These are phyloP conservation scores for Hypomontagnella submonticulosa DNA, from an alignment of 495 filamentous ascomycete species.

Conservation along the genomic window DNA sequence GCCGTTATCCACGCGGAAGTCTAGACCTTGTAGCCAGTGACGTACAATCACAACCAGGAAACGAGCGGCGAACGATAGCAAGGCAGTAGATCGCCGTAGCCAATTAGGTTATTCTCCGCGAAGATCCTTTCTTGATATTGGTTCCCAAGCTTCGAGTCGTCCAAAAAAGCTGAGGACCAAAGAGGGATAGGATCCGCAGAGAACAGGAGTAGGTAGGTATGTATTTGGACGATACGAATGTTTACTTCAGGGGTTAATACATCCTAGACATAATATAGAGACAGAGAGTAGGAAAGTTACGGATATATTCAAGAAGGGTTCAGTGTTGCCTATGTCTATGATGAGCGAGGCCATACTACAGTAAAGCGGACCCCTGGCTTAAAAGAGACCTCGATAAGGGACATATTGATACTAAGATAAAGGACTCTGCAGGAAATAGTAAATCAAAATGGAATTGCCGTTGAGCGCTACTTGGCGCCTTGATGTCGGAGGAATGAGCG, in stretches of 20 bases:
- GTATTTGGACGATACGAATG: conserved; percentile 6
- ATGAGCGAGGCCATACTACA: conserved; percentile 17
- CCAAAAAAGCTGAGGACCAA: conserved; percentile 13
- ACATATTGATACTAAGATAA: too few species aligned
- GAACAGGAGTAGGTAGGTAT: conserved; percentile 22
- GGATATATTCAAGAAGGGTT: conserved; percentile 31
- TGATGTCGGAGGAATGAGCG: conserved; percentile 29
- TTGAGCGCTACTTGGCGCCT: conserved; percentile 21
- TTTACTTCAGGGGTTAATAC: conserved; percentile 7
- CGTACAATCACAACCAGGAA: conserved; percentile 17
- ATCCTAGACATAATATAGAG: conserved; percentile 25
- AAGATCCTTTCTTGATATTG: conserved; percentile 26
- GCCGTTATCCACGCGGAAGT: background rate
- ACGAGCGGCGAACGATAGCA: conserved; percentile 8
- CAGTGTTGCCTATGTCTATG: too few species aligned
- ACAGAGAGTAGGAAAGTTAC: conserved; percentile 26
- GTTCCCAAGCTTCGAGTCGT: conserved; percentile 2
- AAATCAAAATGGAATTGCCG: conserved; percentile 5
- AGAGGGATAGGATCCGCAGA: conserved; percentile 23
- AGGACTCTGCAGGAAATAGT: too few species aligned
- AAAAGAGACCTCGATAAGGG: background rate
- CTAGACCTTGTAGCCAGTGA: conserved; percentile 9
- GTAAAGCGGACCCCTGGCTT: background rate
- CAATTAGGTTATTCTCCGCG: conserved; percentile 12
- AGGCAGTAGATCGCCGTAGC: conserved; percentile 19